Evolutionary conservation across 768 basidiomycete species (phyloP), one percentile per base, ranked within the genome.

Genomic region (Amanita subjunquillea): DNA sequence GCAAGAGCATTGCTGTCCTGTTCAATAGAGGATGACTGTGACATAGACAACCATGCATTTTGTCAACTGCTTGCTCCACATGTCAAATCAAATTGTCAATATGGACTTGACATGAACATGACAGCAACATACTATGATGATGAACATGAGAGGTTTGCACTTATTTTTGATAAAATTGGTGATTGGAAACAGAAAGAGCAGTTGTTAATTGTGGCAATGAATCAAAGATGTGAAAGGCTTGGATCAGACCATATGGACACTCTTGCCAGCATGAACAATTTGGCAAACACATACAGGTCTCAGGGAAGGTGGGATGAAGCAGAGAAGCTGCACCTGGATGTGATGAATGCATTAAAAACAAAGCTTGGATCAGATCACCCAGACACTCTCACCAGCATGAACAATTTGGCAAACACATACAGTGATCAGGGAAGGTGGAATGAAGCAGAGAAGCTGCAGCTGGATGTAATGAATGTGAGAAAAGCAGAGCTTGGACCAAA

Each of bases 1-100:
- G n/a, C 50, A 30, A 44, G 42, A 13, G 50, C 23, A n/a, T 13
- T 51, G 27, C 20, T 51, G 27, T 23, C 47, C 6, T 44, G 56
- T 38, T 36, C 58, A 6, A 25, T 55, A 20, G 10, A 25, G 20
- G 13, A 22, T 38, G 23, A 38, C 32, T 17, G 17, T 17, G 17
- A 17, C 17, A 17, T 17, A 17, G 17, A 17, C 17, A 17, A 17
- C 17, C 17, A 17, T 1, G 17, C 17, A 17, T 17, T 17, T 17
- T 17, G 17, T 17, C 17, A 17, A 17, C 17, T 17, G 17, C 17
- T 17, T 17, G 17, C 17, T 17, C 17, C 17, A 17, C 17, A 17
- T 17, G 17, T 17, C 17, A 57, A 44, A 32, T 23, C 44, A 20
- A 48, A 40, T 15, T 9, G 1, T 12, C 5, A 27, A 1, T 29